phyloP scores from a whole-genome alignment of 257 asterid genomes.

The Nicotiana knightiana region DNA sequence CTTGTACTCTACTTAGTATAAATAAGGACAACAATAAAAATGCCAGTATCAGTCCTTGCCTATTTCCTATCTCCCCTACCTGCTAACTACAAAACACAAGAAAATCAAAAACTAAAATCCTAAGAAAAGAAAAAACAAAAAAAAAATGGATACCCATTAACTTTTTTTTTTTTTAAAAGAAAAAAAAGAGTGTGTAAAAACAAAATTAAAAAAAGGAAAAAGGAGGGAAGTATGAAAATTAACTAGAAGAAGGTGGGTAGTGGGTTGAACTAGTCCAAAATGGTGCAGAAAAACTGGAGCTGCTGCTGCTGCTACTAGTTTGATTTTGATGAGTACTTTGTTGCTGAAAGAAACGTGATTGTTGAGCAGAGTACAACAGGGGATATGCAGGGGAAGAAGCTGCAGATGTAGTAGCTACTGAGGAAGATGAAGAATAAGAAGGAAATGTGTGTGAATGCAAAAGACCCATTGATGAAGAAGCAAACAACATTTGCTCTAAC shows the following conservation, averaged over 20 bases:
- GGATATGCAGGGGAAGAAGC: conserved; percentile 36
- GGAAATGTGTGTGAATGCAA: conserved; percentile 38
- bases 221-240: conserved; percentile 7
- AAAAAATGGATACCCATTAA: neutral
- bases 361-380: conserved; percentile 40
- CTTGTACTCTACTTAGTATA: neutral
- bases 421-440: conserved; percentile 17
- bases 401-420: conserved; percentile 14
- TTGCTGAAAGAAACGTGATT: conserved; percentile 32
- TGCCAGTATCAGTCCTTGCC: neutral
- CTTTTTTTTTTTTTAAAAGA: neutral
- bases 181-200: neutral
- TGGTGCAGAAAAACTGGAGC: conserved; percentile 28
- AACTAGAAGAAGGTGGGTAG: conserved; percentile 56
- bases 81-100: conserved; percentile 12
- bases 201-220: neutral
- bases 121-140: conserved; percentile 9
- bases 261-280: conserved; percentile 45
- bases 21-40: conserved; percentile 10
- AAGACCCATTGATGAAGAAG: conserved; percentile 37
- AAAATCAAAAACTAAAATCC: conserved; percentile 5
- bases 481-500: conserved; percentile 45
- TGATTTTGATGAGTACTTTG: conserved; percentile 34
- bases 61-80: neutral
- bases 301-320: conserved; percentile 5